Conservation (phyloP, 129 eudicot genomes). For the Lactuca sativa region DNA sequence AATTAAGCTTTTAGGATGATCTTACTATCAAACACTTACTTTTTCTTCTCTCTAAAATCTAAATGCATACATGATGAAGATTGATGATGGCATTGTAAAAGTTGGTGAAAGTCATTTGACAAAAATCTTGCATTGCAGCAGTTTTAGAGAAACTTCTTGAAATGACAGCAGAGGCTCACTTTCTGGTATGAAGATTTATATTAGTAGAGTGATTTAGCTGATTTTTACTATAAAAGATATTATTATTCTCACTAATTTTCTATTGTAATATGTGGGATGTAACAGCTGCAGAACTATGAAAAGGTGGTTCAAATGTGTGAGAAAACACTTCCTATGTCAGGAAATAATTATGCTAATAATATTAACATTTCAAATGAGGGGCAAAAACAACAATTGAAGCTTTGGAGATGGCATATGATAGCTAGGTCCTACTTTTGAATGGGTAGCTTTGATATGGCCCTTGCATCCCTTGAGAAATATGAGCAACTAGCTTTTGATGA, state of each 20-base stretch:
- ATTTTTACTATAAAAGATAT: background rate
- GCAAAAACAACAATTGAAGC: slow-evolving; percentile 26
- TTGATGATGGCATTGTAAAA: too few relatives aligned
- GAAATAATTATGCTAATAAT: slow-evolving; percentile 42
- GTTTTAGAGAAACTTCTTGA: slow-evolving; percentile 76
- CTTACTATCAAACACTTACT: too few relatives aligned
- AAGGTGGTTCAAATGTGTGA: slow-evolving; percentile 78
- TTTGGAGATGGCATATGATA: slow-evolving; percentile 75
- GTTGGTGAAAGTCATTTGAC: too few relatives aligned
- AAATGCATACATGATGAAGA: too few relatives aligned
- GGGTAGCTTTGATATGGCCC: slow-evolving; percentile 79
- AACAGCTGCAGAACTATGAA: slow-evolving; percentile 67
- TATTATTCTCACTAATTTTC: background rate
- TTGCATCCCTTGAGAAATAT: slow-evolving; percentile 57
- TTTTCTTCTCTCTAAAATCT: too few relatives aligned
- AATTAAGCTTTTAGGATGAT: too few relatives aligned
- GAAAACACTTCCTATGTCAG: slow-evolving; percentile 60
- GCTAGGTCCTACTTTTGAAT: slow-evolving; percentile 59
- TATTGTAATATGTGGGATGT: slow-evolving; percentile 12
- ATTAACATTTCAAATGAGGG: slow-evolving; percentile 25
- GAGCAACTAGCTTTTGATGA: slow-evolving; percentile 36
- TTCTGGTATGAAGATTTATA: slow-evolving; percentile 44
- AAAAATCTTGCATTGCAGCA: too few relatives aligned
- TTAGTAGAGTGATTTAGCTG: slow-evolving; percentile 1
- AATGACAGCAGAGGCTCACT: slow-evolving; percentile 80